phyloP scores from a whole-genome alignment of 495 filamentous ascomycete species.

The Xylaria longipes region DNA sequence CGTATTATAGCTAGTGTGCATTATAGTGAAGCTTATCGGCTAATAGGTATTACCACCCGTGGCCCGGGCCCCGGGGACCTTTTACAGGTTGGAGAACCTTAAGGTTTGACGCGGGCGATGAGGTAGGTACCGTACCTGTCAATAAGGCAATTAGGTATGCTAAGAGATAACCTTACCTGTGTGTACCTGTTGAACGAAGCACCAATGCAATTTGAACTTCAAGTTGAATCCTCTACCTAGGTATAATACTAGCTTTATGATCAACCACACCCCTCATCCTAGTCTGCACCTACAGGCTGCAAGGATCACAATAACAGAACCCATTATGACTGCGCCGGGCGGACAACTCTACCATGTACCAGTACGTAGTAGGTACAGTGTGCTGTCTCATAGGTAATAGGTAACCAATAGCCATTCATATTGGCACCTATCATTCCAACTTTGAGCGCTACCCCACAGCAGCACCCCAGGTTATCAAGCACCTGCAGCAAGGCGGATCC shows the following conservation, averaged over 20 bases:
- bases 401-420: background rate
- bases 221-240: background rate
- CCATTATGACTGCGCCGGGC: background rate
- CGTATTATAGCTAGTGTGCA: background rate
- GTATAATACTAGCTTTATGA: background rate
- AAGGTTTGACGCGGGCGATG: no score
- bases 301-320: background rate
- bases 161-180: background rate
- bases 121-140: background rate
- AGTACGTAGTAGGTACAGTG: no score
- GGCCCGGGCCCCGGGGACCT: no score
- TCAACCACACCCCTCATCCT: background rate
- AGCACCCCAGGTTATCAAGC: conserved; percentile 14
- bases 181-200: background rate
- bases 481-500: conserved; percentile 16
- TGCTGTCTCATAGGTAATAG: no score
- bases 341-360: no score
- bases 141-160: no score
- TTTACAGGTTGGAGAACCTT: no score
- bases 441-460: conserved; percentile 8
- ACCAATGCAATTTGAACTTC: background rate
- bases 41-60: no score
- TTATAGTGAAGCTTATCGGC: background rate
- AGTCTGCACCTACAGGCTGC: background rate
- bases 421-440: background rate